These are phyloP conservation scores for Cruciata laevipes DNA, from an alignment of 257 asterid genomes.

Conservation along the genomic window DNA sequence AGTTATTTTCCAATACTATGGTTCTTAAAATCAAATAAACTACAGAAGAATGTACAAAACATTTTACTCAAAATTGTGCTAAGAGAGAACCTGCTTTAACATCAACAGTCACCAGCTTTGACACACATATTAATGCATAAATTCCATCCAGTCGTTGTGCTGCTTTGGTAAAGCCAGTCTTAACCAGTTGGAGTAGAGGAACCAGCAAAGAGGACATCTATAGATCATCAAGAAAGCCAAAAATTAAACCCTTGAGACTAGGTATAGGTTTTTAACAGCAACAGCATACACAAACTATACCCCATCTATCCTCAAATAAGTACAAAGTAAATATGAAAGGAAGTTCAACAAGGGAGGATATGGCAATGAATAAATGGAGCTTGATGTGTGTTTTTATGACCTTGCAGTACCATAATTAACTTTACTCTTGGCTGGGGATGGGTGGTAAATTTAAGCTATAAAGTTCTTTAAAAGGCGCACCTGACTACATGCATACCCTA, in stretches of 20 bases:
- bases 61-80: not conserved
- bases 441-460: not conserved
- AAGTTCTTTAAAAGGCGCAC: constrained; percentile 25
- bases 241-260: constrained; percentile 5
- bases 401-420: not conserved
- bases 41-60: not conserved
- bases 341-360: not conserved
- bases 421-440: not conserved
- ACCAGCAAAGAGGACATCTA: constrained; percentile 71
- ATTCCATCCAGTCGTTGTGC: constrained; percentile 94
- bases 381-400: no score
- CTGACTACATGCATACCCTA: constrained; percentile 36
- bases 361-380: not conserved
- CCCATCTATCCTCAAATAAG: not conserved
- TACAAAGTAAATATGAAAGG: no score
- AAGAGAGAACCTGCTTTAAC: constrained; percentile 78
- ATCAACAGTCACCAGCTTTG: constrained; percentile 72
- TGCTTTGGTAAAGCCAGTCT: constrained; percentile 87
- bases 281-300: constrained; percentile 11
- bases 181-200: constrained; percentile 87
- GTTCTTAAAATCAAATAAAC: not conserved
- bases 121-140: constrained; percentile 71
- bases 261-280: not conserved
- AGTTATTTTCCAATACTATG: not conserved
- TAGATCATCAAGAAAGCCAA: constrained; percentile 14